Base-by-base conservation (phyloP, 805 yeast genomes). In the Saccharomyces paradoxus region DNA sequence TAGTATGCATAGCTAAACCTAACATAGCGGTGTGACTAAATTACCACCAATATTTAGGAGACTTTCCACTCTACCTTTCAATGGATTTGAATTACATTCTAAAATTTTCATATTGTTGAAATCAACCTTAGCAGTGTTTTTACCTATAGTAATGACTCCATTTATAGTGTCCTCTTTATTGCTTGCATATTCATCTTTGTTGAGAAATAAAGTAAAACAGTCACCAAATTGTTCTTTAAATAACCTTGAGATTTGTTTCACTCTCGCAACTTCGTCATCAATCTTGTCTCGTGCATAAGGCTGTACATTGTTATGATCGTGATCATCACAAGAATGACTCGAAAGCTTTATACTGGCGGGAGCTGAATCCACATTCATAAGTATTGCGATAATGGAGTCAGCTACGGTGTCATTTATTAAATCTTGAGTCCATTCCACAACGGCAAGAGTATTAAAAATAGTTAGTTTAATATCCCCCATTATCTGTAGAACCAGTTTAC, bases 281-380 rank as follows among this genome's bases (percentile, higher is more conserved):
- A 58, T 54, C 10, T 58, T 57, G 24, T 53, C 58, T 41, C 54
- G 49, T n/a, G 56, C 57, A 21, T 56, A 61, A 22, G 46, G 21
- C 27, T 53, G 56, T 4, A 56, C 52, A 46, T 48, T 46, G 21
- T 50, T 57, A 58, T 72, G 72, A 9, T 56, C 54, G 55, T 72
- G 76, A 4, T 60, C 66, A 1, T 64, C 57, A 59, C 86, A 83
- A 1, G 76, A 59, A 53, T 78, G 78, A 5, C 96, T 83, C 13
- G 96, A 83, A 59, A 89, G 70, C 67, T 92, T 94, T 29, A 94
- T 96, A 6, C 97, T 89, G 1, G 97, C 96, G 10, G 97, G 97
- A 0, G 96, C 84, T 0, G 96, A 85, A 67, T 94, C 99, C 46
- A 92, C 94, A 48, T 96, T 88, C 71, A 92, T 79, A 31, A 94